Percentiles rank a stretch among this genome's conserved stretches.
phyloP scores from a whole-genome alignment of 2,329 filamentous ascomycete species.

The Arthroderma sp. region DNA sequence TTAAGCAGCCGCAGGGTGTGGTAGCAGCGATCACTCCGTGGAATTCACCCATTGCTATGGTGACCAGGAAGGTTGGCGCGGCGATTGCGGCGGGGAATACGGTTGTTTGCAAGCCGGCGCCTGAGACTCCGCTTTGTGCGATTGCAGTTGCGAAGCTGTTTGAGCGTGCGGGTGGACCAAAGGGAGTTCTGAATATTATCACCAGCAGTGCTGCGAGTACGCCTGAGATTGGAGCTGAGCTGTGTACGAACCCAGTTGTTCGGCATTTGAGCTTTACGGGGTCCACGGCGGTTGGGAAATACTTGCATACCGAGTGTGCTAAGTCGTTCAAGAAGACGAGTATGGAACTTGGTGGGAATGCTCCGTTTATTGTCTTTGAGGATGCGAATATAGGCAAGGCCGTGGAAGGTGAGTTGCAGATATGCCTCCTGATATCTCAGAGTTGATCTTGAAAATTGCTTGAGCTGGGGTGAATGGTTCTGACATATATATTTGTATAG shows the following conservation, averaged over 20 bases:
- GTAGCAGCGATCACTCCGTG: conserved; percentile 39
- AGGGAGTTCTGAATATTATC: conserved; percentile 60
- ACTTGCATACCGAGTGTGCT: conserved; percentile 19
- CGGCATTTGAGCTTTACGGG: conserved; percentile 55
- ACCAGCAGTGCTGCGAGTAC: conserved; percentile 58
- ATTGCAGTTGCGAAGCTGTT: conserved; percentile 40
- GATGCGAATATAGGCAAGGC: conserved; percentile 26
- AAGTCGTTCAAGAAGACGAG: conserved; percentile 26
- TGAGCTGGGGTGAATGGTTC: conserved; percentile 11
- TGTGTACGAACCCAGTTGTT: conserved; percentile 38
- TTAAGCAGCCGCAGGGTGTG: conserved; percentile 6
- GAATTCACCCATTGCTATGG: conserved; percentile 27
- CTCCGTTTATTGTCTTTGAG: conserved; percentile 25
- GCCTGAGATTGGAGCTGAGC: conserved; percentile 7
- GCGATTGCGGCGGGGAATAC: conserved; percentile 16
- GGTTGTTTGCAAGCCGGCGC: conserved; percentile 42
- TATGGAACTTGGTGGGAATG: conserved; percentile 32
- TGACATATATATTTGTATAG: conserved; percentile 18
- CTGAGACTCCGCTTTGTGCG: conserved; percentile 73
- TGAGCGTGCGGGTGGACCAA: conserved; percentile 9
- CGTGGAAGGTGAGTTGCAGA: not conserved
- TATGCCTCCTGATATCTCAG: too few relatives aligned
- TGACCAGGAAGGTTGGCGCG: conserved; percentile 16
- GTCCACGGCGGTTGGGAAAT: conserved; percentile 18
- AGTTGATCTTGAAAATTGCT: conserved; percentile 16